Evolutionary conservation across 306 rosid genomes (phyloP), one percentile per base, ranked within the genome.

Genomic region (Castanea mollissima): DNA sequence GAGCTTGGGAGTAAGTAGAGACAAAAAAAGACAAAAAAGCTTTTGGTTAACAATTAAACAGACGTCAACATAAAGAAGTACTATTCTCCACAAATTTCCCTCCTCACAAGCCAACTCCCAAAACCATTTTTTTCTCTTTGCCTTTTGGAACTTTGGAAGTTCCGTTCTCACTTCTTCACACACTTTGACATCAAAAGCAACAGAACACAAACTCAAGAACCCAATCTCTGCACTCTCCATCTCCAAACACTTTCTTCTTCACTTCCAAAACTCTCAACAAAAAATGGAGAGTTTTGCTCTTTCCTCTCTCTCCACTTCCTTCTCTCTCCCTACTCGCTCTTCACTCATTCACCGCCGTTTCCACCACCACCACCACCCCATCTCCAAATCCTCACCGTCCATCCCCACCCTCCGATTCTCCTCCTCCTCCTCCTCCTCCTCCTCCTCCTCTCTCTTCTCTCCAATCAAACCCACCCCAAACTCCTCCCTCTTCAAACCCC

Each of bases 221-320:
- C 41, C 41, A 35, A 35, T 35, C 41, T 41, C 46, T 41, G 16
- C 14, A 11, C 2, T 49, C 55, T 69, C 10, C 44, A 41, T 41
- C 46, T 41, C 46, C 75, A 31, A 6, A 78, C 85, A 20, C 78
- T 78, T 52, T 75, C 77, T 52, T 34, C 75, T 15, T 20, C 12
- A 41, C 18, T 20, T 71, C 52, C 35, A 64, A 41, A 41, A 41
- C 46, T 41, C 46, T 38, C 44, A 49, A 6, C 74, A 7, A 18
- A 64, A 34, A 5, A 88, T 88, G 92, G 92, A 86, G 89, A 86
- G 89, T 82, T 59, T 84, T 6, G 89, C 87, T 65, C 80, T 85
- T 14, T 84, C 83, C 68, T 80, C 87, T 9, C 88, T 74, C 80
- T 87, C 89, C 76, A 31, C 82, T 29, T 32, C 90, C 21, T 80